These are phyloP conservation scores for Fusarium albosuccineum DNA, from an alignment of 2,329 filamentous ascomycete genomes.

Conservation along the genomic window DNA sequence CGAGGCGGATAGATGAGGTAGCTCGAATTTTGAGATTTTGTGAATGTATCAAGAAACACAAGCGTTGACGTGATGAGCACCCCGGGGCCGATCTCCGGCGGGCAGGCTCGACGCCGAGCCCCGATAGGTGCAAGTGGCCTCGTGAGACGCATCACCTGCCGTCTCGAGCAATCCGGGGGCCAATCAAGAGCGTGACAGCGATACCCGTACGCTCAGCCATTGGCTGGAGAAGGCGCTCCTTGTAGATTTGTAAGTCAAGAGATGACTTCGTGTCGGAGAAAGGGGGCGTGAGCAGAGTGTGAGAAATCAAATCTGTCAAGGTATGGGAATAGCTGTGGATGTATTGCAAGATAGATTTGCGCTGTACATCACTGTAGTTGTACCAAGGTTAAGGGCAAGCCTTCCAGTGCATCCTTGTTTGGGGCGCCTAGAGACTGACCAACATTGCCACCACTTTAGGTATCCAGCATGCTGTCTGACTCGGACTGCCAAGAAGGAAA, in stretches of 20 bases:
- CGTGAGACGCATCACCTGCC: conserved; percentile 47
- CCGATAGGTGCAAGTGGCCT: conserved; percentile 44
- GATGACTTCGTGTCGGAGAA: background rate
- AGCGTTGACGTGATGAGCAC: conserved; percentile 40
- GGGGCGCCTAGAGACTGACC: too few species aligned
- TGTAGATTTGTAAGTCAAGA: background rate
- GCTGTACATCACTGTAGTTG: too few species aligned
- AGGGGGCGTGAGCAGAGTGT: background rate
- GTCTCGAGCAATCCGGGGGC: conserved; percentile 22
- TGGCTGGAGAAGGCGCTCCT: conserved; percentile 3
- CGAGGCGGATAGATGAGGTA: background rate
- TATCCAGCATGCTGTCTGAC: too few species aligned
- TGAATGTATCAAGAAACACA: conserved; percentile 15
- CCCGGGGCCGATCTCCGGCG: conserved; percentile 27
- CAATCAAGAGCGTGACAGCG: conserved; percentile 35
- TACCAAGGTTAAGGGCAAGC: too few species aligned
- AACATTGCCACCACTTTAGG: too few species aligned
- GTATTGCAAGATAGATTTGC: too few species aligned
- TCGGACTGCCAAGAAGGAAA: too few species aligned
- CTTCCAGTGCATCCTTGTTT: too few species aligned
- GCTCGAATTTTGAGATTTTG: too few species aligned
- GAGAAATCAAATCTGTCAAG: too few species aligned
- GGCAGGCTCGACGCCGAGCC: conserved; percentile 13
- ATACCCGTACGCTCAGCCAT: background rate
- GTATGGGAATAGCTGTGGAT: too few species aligned